These are phyloP conservation scores for Puccinia polysora DNA, from an alignment of 1,284 basidiomycete species.

Conservation along the genomic window DNA sequence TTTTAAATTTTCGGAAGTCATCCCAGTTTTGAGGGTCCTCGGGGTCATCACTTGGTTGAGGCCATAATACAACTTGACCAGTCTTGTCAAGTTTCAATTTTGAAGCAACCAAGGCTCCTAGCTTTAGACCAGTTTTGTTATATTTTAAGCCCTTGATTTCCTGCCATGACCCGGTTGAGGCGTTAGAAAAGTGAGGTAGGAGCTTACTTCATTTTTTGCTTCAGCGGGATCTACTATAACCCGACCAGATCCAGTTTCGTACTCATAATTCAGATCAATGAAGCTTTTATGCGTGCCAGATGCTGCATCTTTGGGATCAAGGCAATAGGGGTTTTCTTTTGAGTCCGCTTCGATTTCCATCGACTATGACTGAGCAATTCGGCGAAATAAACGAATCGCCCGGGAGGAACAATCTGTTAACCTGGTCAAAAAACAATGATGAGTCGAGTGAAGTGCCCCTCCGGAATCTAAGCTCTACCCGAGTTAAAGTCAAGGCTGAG, in stretches of 20 bases:
- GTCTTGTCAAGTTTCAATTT: slow-evolving; percentile 34
- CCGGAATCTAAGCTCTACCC: too few relatives aligned
- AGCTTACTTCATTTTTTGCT: slow-evolving; percentile 30
- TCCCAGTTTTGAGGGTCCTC: slow-evolving; percentile 41
- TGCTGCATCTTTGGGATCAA: not conserved
- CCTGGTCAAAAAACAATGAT: too few relatives aligned
- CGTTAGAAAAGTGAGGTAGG: not conserved
- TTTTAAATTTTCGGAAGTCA: slow-evolving; percentile 6
- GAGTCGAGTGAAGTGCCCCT: too few relatives aligned
- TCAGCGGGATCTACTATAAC: slow-evolving; percentile 25
- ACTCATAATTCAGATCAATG: slow-evolving; percentile 27
- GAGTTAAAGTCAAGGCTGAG: too few relatives aligned
- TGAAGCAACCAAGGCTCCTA: slow-evolving; percentile 15
- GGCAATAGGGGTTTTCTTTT: too few relatives aligned
- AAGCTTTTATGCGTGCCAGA: not conserved
- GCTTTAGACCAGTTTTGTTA: not conserved
- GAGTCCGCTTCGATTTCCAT: too few relatives aligned
- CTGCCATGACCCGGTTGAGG: not conserved
- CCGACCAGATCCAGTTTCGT: slow-evolving; percentile 15
- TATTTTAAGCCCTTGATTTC: not conserved
- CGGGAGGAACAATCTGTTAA: too few relatives aligned
- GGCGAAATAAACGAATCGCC: too few relatives aligned
- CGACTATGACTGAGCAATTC: too few relatives aligned
- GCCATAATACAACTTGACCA: slow-evolving; percentile 22
- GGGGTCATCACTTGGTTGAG: slow-evolving; percentile 27